Evolutionary conservation across 495 filamentous ascomycete species (phyloP).

Genomic region (Filosporella fistucella): DNA sequence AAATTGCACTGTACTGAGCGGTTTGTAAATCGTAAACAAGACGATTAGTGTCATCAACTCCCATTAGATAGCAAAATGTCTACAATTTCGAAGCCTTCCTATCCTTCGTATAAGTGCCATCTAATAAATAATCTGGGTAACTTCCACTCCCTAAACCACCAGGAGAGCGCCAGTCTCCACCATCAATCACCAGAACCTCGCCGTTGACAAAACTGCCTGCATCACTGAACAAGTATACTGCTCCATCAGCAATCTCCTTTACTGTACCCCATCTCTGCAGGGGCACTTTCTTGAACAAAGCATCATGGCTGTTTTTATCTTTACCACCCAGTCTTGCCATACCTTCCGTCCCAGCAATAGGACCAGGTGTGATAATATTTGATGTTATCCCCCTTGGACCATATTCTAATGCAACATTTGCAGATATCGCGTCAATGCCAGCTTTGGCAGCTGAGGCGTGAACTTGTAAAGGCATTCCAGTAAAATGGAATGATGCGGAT

Average conservation of each 20-base stretch:
- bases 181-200: slow-evolving; percentile 73
- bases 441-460: slow-evolving; percentile 91
- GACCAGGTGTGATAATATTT: slow-evolving; percentile 82
- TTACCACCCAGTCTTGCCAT: slow-evolving; percentile 40
- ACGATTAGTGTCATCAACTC: not conserved
- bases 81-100: slow-evolving; percentile 60
- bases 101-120: slow-evolving; percentile 48
- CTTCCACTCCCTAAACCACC: slow-evolving; percentile 11
- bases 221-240: slow-evolving; percentile 79
- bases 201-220: slow-evolving; percentile 82
- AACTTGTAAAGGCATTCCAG: slow-evolving; percentile 73
- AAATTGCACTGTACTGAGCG: no score
- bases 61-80: slow-evolving; percentile 15
- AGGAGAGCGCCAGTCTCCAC: slow-evolving; percentile 40
- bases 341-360: slow-evolving; percentile 62
- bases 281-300: slow-evolving; percentile 43
- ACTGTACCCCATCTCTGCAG: slow-evolving; percentile 72
- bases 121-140: slow-evolving; percentile 65
- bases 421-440: slow-evolving; percentile 77
- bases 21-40: no score
- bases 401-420: slow-evolving; percentile 74
- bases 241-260: slow-evolving; percentile 88
- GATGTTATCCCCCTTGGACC: slow-evolving; percentile 84
- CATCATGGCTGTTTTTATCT: slow-evolving; percentile 25
- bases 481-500: slow-evolving; percentile 86